These are phyloP conservation scores for Hypoxylon sp. DNA, from an alignment of 2,329 filamentous ascomycete species.

Conservation along the genomic window DNA sequence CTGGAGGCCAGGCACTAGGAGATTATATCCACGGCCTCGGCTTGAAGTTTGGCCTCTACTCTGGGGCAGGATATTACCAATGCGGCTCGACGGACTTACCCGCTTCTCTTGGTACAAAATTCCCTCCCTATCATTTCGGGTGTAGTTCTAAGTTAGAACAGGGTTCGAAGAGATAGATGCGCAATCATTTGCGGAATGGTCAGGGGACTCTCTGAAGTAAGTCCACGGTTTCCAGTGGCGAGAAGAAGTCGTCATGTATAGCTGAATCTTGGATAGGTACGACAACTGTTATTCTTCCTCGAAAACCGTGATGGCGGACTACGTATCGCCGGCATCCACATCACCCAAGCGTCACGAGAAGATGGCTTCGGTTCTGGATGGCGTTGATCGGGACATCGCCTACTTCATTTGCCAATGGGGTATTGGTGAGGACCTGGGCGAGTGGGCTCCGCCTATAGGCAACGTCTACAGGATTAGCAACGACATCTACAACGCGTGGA, in stretches of 20 bases:
- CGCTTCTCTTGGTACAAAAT: slow-evolving; percentile 57
- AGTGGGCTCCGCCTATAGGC: slow-evolving; percentile 60
- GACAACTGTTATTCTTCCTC: slow-evolving; percentile 64
- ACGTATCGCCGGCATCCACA: slow-evolving; percentile 54
- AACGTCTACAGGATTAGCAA: slow-evolving; percentile 66
- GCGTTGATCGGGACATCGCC: slow-evolving; percentile 57
- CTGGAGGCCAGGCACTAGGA: slow-evolving; percentile 60
- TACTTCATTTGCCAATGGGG: slow-evolving; percentile 68
- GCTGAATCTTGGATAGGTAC: slow-evolving; percentile 51
- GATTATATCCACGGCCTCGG: slow-evolving; percentile 63
- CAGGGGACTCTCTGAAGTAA: slow-evolving; percentile 65
- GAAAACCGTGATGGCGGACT: slow-evolving; percentile 58
- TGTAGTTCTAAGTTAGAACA: slow-evolving; percentile 35
- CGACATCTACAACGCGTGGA: slow-evolving; percentile 65
- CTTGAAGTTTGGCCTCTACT: slow-evolving; percentile 67
- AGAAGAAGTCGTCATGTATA: not conserved
- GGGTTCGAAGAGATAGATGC: slow-evolving; percentile 59
- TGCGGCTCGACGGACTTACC: slow-evolving; percentile 58
- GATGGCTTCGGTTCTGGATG: slow-evolving; percentile 59
- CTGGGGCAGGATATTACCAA: slow-evolving; percentile 61
- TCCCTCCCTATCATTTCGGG: not conserved
- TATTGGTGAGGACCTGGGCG: slow-evolving; percentile 60
- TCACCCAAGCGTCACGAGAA: slow-evolving; percentile 59
- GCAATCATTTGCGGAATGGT: slow-evolving; percentile 58
- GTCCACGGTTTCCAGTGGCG: slow-evolving; percentile 15